A percentile compares a stretch with the other conserved stretches of the same genome.
phyloP scores from a whole-genome alignment of 352 stramenopile species.

The Globisporangium emineosum region DNA sequence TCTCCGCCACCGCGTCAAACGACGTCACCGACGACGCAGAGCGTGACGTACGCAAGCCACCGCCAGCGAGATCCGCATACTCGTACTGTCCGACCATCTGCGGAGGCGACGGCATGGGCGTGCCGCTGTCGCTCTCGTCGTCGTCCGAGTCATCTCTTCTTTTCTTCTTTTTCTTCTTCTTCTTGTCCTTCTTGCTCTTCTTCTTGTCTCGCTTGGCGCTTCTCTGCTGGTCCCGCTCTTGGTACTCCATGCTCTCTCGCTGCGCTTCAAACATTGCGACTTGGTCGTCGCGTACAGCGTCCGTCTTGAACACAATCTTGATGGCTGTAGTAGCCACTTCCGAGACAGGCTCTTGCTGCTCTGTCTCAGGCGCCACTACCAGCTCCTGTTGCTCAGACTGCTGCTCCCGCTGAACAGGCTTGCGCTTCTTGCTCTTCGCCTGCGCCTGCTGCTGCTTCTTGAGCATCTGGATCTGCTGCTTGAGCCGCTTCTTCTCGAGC shows the following conservation, averaged over 20 bases:
- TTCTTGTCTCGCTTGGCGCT: conserved; percentile 21
- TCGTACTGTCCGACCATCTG: conserved; percentile 41
- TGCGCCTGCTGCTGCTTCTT: conserved; percentile 68
- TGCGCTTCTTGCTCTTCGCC: conserved; percentile 40
- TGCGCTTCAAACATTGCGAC: not conserved
- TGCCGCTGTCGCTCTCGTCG: conserved; percentile 48
- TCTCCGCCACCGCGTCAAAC: conserved; percentile 8
- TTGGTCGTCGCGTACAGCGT: not conserved
- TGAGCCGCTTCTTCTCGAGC: conserved; percentile 43
- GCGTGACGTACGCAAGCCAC: not conserved
- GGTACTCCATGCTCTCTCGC: not conserved
- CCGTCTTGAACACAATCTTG: conserved; percentile 15
- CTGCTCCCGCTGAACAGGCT: conserved; percentile 15
- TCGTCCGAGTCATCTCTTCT: conserved; percentile 35
- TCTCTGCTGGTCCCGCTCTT: not conserved
- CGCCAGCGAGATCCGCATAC: conserved; percentile 30
- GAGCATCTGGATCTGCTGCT: conserved; percentile 43
- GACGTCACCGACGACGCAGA: conserved; percentile 11
- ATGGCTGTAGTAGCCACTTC: not conserved
- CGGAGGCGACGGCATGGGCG: conserved; percentile 36
- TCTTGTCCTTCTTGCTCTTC: conserved; percentile 56
- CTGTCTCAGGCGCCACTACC: not conserved
- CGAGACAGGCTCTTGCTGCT: not conserved
- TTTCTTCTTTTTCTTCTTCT: conserved; percentile 51
- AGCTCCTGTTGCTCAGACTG: conserved; percentile 19